These are phyloP conservation scores for Cryptococcus sp. DNA, from an alignment of 1,284 basidiomycete species.

Conservation along the genomic window DNA sequence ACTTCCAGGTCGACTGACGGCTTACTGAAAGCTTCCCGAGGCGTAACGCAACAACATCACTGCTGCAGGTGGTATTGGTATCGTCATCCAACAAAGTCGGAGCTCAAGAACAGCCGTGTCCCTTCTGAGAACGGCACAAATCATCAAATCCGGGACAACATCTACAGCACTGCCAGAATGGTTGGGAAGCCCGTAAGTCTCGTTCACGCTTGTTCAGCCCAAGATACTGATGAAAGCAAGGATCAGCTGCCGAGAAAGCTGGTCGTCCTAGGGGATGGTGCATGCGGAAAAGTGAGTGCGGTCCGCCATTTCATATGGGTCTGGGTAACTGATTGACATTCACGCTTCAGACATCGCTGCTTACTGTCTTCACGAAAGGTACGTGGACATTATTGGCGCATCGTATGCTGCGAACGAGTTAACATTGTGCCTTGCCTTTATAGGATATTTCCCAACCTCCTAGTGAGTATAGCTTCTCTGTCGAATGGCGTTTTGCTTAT, in stretches of 20 bases:
- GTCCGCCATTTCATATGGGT: not conserved
- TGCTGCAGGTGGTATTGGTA: too few species aligned
- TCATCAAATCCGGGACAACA: too few species aligned
- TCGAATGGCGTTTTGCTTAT: not conserved
- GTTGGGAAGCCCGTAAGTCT: not conserved
- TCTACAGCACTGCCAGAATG: not conserved
- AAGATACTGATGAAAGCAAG: too few species aligned
- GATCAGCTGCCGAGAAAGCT: slow-evolving; percentile 64
- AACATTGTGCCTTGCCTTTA: not conserved
- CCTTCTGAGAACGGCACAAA: too few species aligned
- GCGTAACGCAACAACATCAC: too few species aligned
- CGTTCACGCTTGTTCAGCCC: too few species aligned
- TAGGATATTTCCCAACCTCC: slow-evolving; percentile 48
- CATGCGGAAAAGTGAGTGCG: slow-evolving; percentile 66
- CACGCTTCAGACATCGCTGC: slow-evolving; percentile 67
- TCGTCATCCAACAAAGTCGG: too few species aligned
- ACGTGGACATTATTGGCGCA: not conserved
- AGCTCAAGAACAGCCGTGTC: too few species aligned
- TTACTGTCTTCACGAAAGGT: slow-evolving; percentile 55
- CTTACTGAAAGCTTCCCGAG: too few species aligned
- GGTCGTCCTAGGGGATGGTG: slow-evolving; percentile 88
- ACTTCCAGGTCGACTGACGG: too few species aligned
- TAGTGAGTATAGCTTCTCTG: slow-evolving; percentile 29
- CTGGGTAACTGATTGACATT: slow-evolving; percentile 9
- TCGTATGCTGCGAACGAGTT: slow-evolving; percentile 8